phyloP scores from a whole-genome alignment of 805 yeast genomes.

The Yamadazyma sp. region DNA sequence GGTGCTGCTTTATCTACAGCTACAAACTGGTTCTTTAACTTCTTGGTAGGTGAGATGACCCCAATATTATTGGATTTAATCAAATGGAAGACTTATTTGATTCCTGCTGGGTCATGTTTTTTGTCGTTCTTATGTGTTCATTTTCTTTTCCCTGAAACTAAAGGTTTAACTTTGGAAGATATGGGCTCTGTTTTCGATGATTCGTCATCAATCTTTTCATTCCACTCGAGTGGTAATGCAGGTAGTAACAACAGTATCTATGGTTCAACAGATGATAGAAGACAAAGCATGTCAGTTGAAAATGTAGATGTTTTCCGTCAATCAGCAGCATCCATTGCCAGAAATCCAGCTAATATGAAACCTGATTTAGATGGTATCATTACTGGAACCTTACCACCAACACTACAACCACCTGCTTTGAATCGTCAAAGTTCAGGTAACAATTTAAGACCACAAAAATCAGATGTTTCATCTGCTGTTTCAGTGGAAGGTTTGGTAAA shows the following conservation, averaged over 20 bases:
- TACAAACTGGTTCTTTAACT: slow-evolving; percentile 89
- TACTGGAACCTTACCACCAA: slow-evolving; percentile 26
- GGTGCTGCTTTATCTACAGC: slow-evolving; percentile 92
- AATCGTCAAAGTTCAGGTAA: slow-evolving; percentile 6
- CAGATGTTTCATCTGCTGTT: slow-evolving; percentile 19
- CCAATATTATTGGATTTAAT: slow-evolving; percentile 78
- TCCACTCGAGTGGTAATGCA: slow-evolving; percentile 28
- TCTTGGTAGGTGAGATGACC: slow-evolving; percentile 87
- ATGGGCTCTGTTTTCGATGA: slow-evolving; percentile 90
- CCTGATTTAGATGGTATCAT: slow-evolving; percentile 31
- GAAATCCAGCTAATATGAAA: slow-evolving; percentile 34
- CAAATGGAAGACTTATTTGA: slow-evolving; percentile 75
- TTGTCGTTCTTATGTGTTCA: slow-evolving; percentile 71
- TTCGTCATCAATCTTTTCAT: slow-evolving; percentile 39
- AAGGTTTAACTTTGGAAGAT: slow-evolving; percentile 83
- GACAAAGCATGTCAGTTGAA: slow-evolving; percentile 17
- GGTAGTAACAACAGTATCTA: slow-evolving; percentile 7
- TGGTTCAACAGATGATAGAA: slow-evolving; percentile 17
- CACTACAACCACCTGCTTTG: slow-evolving; percentile 8
- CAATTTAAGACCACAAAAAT: slow-evolving; percentile 18
- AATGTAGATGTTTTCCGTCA: slow-evolving; percentile 18
- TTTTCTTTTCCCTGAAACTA: slow-evolving; percentile 82
- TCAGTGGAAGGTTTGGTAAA: slow-evolving; percentile 16
- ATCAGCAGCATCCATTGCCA: slow-evolving; percentile 43
- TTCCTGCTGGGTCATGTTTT: slow-evolving; percentile 77